Conservation (phyloP, 1,139 yeast genomes). For the Suhomyces anneliseae region DNA sequence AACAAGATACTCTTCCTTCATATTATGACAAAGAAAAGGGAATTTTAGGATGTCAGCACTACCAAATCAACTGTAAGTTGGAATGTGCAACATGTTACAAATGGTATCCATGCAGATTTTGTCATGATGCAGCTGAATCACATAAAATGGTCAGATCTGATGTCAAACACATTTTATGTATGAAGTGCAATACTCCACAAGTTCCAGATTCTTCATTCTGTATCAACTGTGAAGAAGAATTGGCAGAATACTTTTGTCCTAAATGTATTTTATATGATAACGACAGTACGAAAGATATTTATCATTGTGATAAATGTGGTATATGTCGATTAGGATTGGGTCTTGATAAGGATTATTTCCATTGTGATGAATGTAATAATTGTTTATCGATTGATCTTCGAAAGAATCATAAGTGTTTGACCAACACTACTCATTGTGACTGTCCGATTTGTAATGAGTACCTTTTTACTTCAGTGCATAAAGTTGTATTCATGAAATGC, state of each 20-base stretch:
- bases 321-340: constrained; percentile 90
- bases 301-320: constrained; percentile 92
- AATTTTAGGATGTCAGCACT: constrained; percentile 77
- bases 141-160: constrained; percentile 67
- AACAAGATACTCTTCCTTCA: constrained; percentile 50
- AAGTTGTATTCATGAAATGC: constrained; percentile 90
- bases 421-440: constrained; percentile 83
- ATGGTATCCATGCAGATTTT: constrained; percentile 82
- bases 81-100: constrained; percentile 74
- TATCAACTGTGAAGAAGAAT: constrained; percentile 58
- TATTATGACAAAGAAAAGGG: constrained; percentile 41
- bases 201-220: constrained; percentile 66
- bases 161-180: constrained; percentile 73
- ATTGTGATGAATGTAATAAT: constrained; percentile 87
- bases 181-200: constrained; percentile 77
- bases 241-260: constrained; percentile 77
- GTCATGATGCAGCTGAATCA: constrained; percentile 67
- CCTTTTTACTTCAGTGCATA: constrained; percentile 79
- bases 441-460: constrained; percentile 94
- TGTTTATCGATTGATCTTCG: constrained; percentile 81
- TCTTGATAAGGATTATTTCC: constrained; percentile 83
- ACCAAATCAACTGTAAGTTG: constrained; percentile 78
- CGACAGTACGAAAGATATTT: constrained; percentile 75
- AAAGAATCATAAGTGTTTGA: constrained; percentile 78
- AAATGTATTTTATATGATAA: constrained; percentile 83